Evolutionary conservation across 2,329 filamentous ascomycete genomes (phyloP), one percentile per base, ranked within the genome.

Genomic region (Talaromyces atroroseus): DNA sequence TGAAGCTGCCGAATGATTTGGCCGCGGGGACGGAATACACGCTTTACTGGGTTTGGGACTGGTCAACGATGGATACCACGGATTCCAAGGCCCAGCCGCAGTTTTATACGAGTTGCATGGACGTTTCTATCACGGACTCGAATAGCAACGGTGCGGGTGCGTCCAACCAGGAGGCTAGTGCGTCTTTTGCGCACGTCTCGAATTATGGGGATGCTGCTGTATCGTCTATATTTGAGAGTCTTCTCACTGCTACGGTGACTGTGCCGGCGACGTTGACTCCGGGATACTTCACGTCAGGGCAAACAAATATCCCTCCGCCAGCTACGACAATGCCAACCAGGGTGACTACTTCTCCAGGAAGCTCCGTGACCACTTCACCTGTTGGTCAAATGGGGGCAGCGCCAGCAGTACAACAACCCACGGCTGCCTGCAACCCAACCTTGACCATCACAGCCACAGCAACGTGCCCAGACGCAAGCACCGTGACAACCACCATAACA

Each of bases 1-100:
- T 96, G 49, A 79, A 85, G 66, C 76, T 99, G 14, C 94, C 94
- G 0, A 67, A 77, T 5, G 81, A 88, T 63, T 76, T 84, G 48
- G 71, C 80, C n/a, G 71, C 78, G 10, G 84, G 84, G 46, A 81
- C 85, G 29, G 80, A 80, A 26, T 89, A 92, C 70, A 92, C 90
- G 2, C 74, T 96, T 52, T 95, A 96, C 78, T 97, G 92, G 92
- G 87, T 96, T 47, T 97, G 94, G 94, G 88, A 95, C 71, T 99
- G 91, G 90, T 86, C 87, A 2, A 86, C 83, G 64, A 65, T 38
- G 67, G 60, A 18, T 67, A 74, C 58, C 4, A 14, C 1, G 24
- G 42, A 52, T 63, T 70, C 16, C 64, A 60, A 8, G 62, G 73
- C 21, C 71, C 72, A n/a, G 62, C 61, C 68, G 47, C 76, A 79